Percentiles rank a stretch among this genome's conserved stretches.
Conservation (phyloP, 345 rosid genomes). For the Camelina sativa region DNA sequence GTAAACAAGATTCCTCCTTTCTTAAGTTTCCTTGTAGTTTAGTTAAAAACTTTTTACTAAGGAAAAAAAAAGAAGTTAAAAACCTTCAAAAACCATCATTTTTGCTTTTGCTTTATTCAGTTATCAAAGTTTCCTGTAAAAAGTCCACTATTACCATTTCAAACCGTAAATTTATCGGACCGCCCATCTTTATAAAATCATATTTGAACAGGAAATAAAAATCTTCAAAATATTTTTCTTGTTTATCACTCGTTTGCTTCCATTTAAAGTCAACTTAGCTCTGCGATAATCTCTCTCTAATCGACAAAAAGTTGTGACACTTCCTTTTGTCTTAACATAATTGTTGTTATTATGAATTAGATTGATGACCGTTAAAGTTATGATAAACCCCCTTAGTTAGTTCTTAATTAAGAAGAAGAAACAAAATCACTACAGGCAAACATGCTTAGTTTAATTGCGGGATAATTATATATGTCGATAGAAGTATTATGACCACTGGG, state of each 20-base stretch:
- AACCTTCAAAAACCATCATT: no score
- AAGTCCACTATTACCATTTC: not conserved
- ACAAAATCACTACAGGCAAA: not conserved
- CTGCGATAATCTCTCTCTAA: slow-evolving; percentile 14
- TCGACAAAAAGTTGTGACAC: slow-evolving; percentile 30
- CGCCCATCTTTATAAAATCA: not conserved
- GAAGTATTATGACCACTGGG: slow-evolving; percentile 29
- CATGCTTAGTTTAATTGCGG: slow-evolving; percentile 1
- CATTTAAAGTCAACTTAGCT: slow-evolving; percentile 31
- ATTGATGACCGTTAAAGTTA: slow-evolving; percentile 15
- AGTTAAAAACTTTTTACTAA: no score
- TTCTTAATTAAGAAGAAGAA: not conserved
- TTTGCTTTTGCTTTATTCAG: no score
- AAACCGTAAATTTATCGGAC: not conserved
- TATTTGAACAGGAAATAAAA: not conserved
- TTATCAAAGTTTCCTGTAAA: not conserved
- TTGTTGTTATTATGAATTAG: slow-evolving; percentile 11
- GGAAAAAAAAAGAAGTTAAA: no score
- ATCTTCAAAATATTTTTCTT: not conserved
- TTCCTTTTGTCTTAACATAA: slow-evolving; percentile 20
- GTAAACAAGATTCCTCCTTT: no score
- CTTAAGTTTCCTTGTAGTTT: no score
- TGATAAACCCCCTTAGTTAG: not conserved
- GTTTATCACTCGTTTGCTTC: slow-evolving; percentile 18
- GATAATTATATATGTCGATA: not conserved